Evolutionary conservation across 1,139 yeast species (phyloP).

Genomic region (Taiozyma sp.): DNA sequence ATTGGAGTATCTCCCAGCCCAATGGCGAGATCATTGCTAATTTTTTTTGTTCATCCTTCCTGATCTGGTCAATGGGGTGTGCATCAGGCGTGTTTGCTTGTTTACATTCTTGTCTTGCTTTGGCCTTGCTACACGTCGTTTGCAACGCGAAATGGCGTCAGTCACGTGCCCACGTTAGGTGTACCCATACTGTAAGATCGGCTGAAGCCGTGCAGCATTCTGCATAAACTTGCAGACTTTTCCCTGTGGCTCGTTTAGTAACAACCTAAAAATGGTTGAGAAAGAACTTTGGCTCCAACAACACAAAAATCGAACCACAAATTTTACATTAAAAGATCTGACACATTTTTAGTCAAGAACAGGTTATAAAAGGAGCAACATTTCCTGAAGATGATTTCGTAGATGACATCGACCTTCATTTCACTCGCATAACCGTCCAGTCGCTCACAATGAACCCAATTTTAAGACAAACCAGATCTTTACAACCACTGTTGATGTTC

Average conservation of each 20-base stretch:
- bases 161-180: conserved; percentile 7
- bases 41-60: not conserved
- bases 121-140: not conserved
- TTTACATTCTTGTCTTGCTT: not conserved
- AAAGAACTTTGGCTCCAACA: not conserved
- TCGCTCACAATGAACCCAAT: not conserved
- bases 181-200: not conserved
- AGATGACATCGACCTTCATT: not conserved
- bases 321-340: not conserved
- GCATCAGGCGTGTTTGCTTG: not conserved
- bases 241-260: not conserved
- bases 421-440: not conserved
- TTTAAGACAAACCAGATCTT: conserved; percentile 1
- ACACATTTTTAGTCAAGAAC: not conserved
- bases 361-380: not conserved
- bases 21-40: not conserved
- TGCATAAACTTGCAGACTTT: not conserved
- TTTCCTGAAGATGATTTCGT: not conserved
- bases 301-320: not conserved
- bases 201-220: not conserved
- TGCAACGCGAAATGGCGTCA: conserved; percentile 12
- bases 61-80: not conserved
- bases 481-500: conserved; percentile 21
- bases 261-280: not conserved
- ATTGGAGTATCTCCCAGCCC: not conserved